phyloP scores from a whole-genome alignment of 2,329 filamentous ascomycete species.

The Cadophora luteo-olivacea region DNA sequence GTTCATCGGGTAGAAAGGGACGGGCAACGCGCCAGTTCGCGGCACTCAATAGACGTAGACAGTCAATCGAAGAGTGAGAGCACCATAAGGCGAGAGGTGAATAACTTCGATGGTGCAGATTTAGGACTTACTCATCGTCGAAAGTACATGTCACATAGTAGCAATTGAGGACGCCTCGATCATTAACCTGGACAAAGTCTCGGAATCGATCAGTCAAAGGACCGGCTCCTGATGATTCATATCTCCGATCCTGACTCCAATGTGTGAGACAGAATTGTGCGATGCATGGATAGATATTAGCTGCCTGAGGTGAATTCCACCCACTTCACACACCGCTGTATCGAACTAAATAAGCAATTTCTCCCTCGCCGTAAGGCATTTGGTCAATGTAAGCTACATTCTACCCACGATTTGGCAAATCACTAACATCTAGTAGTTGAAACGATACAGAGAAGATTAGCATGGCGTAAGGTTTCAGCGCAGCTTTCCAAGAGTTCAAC shows the following conservation, averaged over 20 bases:
- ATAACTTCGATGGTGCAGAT: too few relatives aligned
- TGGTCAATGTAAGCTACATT: not conserved
- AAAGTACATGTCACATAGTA: too few relatives aligned
- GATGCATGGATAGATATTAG: not conserved
- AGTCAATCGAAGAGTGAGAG: too few relatives aligned
- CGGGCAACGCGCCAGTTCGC: too few relatives aligned
- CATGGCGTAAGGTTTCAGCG: slow-evolving; percentile 59
- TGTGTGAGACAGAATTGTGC: not conserved
- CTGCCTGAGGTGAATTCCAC: not conserved
- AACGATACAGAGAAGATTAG: slow-evolving; percentile 78
- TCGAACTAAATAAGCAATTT: not conserved
- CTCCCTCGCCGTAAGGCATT: not conserved
- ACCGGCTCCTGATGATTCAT: not conserved
- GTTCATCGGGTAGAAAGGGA: too few relatives aligned
- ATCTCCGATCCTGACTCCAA: not conserved
- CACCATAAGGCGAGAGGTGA: too few relatives aligned
- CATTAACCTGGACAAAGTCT: too few relatives aligned
- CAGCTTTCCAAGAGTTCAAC: not conserved
- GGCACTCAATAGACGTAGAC: too few relatives aligned
- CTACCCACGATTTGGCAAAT: too few relatives aligned
- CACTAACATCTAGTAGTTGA: slow-evolving; percentile 49
- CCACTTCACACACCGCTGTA: not conserved
- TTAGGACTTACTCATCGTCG: too few relatives aligned
- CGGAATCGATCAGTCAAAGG: not conserved
- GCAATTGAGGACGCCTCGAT: too few relatives aligned